Conservation (phyloP, 495 filamentous ascomycete species). For the Copromyces sp. region DNA sequence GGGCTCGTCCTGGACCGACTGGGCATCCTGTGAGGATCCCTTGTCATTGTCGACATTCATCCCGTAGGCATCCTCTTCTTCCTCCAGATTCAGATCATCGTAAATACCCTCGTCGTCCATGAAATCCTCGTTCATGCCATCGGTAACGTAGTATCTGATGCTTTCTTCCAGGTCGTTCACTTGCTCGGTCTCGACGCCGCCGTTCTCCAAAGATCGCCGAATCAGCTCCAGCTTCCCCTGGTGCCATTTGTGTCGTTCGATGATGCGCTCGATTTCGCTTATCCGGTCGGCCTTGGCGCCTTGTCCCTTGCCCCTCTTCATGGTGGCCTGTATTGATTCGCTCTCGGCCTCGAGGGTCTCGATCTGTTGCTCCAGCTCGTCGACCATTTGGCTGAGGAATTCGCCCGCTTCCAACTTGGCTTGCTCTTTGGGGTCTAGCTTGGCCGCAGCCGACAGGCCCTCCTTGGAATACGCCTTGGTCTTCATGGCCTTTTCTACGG, state of each 20-base stretch:
- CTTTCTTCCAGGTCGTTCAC: constrained; percentile 81
- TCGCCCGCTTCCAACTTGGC: constrained; percentile 79
- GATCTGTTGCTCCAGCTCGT: constrained; percentile 86
- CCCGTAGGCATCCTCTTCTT: constrained; percentile 79
- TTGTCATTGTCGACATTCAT: constrained; percentile 74
- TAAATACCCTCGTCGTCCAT: constrained; percentile 86
- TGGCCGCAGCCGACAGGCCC: constrained; percentile 77
- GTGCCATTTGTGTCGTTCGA: constrained; percentile 95
- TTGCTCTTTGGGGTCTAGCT: constrained; percentile 90
- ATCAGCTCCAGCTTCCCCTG: constrained; percentile 86
- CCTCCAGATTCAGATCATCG: constrained; percentile 84
- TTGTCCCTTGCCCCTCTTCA: constrained; percentile 92
- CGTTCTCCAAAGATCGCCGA: constrained; percentile 82
- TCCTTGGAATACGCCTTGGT: constrained; percentile 99
- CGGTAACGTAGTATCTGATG: constrained; percentile 91
- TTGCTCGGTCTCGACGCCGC: constrained; percentile 72
- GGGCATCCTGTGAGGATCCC: constrained; percentile 88
- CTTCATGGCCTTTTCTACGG: constrained; percentile 99
- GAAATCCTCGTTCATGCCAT: constrained; percentile 79
- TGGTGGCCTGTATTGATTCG: constrained; percentile 71
- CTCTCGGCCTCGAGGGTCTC: constrained; percentile 86
- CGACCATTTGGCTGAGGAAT: constrained; percentile 79
- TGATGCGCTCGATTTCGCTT: constrained; percentile 69
- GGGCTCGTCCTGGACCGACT: constrained; percentile 80
- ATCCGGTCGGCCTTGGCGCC: constrained; percentile 71